Base-by-base conservation (phyloP, 495 filamentous ascomycete species). In the Apodospora peruviana region DNA sequence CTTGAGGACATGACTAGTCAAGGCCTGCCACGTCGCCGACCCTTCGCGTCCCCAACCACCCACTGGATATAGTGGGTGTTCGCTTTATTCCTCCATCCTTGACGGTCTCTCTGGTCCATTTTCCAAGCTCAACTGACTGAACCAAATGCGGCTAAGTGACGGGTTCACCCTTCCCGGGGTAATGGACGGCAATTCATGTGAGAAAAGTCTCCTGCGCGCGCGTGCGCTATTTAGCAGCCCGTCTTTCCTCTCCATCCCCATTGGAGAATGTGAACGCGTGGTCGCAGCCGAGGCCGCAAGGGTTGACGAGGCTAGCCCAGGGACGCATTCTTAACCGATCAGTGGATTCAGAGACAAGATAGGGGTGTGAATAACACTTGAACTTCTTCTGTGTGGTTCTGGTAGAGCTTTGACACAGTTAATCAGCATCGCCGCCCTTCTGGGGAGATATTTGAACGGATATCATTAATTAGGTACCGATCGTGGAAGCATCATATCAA, bases 121-220 rank as follows among this genome's bases (percentile, higher is more conserved):
- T n/a, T n/a, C n/a, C n/a, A n/a, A n/a, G n/a, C n/a, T n/a, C n/a
- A 42, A 42, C 34, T 38, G 43, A 37, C 34, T 32, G n/a, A n/a
- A n/a, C n/a, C 27, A 32, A 7, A 7, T 38, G 16, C 36, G 34
- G 35, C 42, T 22, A 29, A 48, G 41, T 27, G 49, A 53, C 40
- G 53, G 56, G 40, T 25, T 17, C 24, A 8, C 17, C n/a, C 19
- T 22, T 38, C 22, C 34, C 24, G 37, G 25, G 39, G 45, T 23
- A 50, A 43, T 27, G 46, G 51, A 49, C 53, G 51, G 37, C 35
- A 57, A 47, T 60, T 64, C 61, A 66, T 66, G 60, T 62, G 56
- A 66, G 61, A 53, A 29, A 10, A 44, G 21, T 21, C 29, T 62
- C 48, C 56, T 64, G 58, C 61, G 50, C 51, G n/a, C n/a, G 56